These are phyloP conservation scores for Wickerhamia fluorescens DNA, from an alignment of 805 yeast species.

Conservation along the genomic window DNA sequence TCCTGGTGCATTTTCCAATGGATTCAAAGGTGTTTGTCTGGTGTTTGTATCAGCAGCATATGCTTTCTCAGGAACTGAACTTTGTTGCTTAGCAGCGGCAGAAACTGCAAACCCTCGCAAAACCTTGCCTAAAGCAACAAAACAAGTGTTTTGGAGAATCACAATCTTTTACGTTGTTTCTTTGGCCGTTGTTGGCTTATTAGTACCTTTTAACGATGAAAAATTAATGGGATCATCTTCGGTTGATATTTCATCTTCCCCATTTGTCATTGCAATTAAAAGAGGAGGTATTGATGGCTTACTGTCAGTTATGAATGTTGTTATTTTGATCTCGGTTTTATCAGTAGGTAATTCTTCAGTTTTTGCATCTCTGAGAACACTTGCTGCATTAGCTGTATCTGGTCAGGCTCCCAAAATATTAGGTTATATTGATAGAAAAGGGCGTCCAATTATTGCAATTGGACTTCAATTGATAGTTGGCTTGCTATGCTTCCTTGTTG, in stretches of 20 bases:
- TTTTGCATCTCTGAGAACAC: constrained; percentile 61
- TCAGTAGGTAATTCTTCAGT: constrained; percentile 74
- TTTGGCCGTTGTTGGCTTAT: constrained; percentile 47
- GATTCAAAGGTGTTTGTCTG: constrained; percentile 62
- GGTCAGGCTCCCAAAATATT: constrained; percentile 55
- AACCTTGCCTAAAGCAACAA: constrained; percentile 64
- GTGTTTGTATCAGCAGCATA: constrained; percentile 73
- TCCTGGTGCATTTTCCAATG: constrained; percentile 63
- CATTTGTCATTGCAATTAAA: constrained; percentile 64
- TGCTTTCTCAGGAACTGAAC: constrained; percentile 68
- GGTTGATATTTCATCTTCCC: constrained; percentile 59
- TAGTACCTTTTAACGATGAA: constrained; percentile 57
- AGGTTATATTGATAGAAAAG: constrained; percentile 65
- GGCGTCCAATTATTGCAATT: constrained; percentile 75
- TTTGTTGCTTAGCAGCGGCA: constrained; percentile 70
- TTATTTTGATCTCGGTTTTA: constrained; percentile 59
- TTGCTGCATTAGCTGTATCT: constrained; percentile 59
- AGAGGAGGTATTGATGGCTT: constrained; percentile 60
- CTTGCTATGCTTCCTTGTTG: constrained; percentile 54
- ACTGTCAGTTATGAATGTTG: constrained; percentile 65
- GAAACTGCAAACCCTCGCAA: constrained; percentile 64
- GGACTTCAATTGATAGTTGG: constrained; percentile 44
- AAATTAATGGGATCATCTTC: constrained; percentile 40
- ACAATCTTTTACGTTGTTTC: constrained; percentile 58
- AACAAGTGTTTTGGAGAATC: constrained; percentile 80